Percentiles rank a stretch among this genome's conserved stretches.
phyloP scores from a whole-genome alignment of 2,329 filamentous ascomycete genomes.

The Fusarium lyarnte region DNA sequence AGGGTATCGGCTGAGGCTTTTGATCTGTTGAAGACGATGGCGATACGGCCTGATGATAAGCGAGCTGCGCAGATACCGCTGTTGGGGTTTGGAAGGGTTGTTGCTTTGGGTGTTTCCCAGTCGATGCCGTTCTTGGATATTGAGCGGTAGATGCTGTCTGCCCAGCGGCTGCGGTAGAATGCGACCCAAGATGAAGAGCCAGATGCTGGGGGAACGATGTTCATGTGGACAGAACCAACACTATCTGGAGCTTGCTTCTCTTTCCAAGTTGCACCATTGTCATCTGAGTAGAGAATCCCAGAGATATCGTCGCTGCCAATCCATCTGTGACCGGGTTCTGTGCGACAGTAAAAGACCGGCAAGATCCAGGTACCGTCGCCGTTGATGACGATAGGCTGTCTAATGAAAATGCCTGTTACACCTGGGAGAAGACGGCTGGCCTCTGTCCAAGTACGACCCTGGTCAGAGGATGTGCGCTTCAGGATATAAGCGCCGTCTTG shows the following conservation, averaged over 20 bases:
- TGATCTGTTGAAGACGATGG: constrained; percentile 55
- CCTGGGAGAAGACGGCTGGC: constrained; percentile 46
- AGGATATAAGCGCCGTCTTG: constrained; percentile 54
- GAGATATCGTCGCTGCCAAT: constrained; percentile 57
- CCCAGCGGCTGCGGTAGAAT: constrained; percentile 56
- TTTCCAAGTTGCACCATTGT: constrained; percentile 52
- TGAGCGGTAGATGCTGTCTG: constrained; percentile 54
- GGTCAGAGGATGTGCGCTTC: constrained; percentile 48
- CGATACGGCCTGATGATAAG: constrained; percentile 48
- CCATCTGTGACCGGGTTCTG: constrained; percentile 53
- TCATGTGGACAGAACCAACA: constrained; percentile 56
- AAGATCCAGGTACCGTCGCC: constrained; percentile 52
- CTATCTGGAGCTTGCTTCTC: constrained; percentile 51
- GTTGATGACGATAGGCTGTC: constrained; percentile 53
- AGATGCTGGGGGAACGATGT: constrained; percentile 46
- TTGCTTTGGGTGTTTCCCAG: constrained; percentile 51
- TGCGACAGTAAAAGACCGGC: constrained; percentile 56
- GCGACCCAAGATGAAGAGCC: constrained; percentile 45
- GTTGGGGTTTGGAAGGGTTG: constrained; percentile 54
- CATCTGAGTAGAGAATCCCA: constrained; percentile 49
- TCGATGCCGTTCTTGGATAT: constrained; percentile 51
- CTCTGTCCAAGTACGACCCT: constrained; percentile 50
- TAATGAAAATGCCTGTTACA: constrained; percentile 51
- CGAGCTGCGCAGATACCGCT: constrained; percentile 53
- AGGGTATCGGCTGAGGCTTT: constrained; percentile 44